Conservation (phyloP, 768 basidiomycete species). For the Suillus subalutaceus region DNA sequence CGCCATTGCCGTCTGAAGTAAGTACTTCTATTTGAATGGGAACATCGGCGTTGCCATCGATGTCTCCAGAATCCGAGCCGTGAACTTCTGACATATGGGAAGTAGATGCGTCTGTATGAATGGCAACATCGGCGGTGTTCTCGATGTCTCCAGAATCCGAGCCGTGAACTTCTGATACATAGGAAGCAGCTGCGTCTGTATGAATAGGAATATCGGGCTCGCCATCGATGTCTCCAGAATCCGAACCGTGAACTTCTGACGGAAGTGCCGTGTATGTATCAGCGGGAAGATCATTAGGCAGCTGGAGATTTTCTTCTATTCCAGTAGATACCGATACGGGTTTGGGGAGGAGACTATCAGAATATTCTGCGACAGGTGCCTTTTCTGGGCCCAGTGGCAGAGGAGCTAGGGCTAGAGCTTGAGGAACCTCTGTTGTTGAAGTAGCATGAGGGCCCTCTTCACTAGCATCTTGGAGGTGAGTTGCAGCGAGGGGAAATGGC, state of each 20-base stretch:
- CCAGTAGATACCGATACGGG: neutral
- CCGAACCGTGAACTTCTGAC: neutral
- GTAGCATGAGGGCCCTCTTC: neutral
- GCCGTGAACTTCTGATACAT: neutral
- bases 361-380: neutral
- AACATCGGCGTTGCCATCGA: neutral
- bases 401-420: neutral
- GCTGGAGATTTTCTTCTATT: neutral
- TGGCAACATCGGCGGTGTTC: neutral
- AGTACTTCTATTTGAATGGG: neutral
- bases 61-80: neutral
- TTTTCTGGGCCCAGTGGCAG: too few relatives aligned
- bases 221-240: neutral
- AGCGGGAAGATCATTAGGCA: neutral
- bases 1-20: neutral
- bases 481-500: neutral
- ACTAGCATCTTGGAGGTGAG: neutral
- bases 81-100: neutral
- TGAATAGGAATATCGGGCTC: neutral
- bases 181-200: neutral
- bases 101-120: neutral
- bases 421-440: constrained; percentile 2
- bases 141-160: neutral
- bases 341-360: neutral
- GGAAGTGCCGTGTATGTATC: neutral